Evolutionary conservation across 1,139 yeast species (phyloP).

Genomic region (Geotrichum phurueaensis): DNA sequence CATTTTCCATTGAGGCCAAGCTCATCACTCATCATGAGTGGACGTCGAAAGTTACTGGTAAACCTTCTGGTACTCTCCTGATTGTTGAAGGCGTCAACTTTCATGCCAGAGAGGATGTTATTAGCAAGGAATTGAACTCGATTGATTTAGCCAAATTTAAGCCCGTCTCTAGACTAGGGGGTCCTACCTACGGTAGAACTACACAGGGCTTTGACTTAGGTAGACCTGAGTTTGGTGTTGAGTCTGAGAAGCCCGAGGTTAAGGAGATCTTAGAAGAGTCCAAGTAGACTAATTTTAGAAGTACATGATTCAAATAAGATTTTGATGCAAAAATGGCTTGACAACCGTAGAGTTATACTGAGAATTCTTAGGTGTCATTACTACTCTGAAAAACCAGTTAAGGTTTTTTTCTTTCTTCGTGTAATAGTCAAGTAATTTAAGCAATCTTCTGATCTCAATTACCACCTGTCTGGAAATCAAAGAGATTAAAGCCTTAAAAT

Average conservation of each 20-base stretch:
- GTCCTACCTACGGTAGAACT: constrained; percentile 45
- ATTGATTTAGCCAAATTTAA: constrained; percentile 47
- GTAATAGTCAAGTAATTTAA: no score
- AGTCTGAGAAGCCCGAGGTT: constrained; percentile 18
- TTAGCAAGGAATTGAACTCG: constrained; percentile 39
- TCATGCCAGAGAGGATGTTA: constrained; percentile 52
- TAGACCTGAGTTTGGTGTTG: constrained; percentile 39
- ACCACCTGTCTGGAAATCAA: no score
- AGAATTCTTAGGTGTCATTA: no score
- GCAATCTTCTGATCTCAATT: no score
- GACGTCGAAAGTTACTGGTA: constrained; percentile 40
- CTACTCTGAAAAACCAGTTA: no score
- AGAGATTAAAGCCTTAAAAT: no score
- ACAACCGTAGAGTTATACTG: no score
- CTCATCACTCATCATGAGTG: constrained; percentile 44
- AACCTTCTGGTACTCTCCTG: constrained; percentile 40
- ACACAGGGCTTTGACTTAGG: constrained; percentile 42
- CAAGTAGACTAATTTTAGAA: neutral
- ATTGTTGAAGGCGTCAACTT: constrained; percentile 53
- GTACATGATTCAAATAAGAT: neutral
- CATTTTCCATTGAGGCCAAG: constrained; percentile 54
- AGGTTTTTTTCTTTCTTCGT: no score
- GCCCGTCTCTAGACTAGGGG: constrained; percentile 56
- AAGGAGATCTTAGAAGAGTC: constrained; percentile 6
- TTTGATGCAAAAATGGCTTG: neutral